Percentiles rank a stretch among this genome's conserved stretches.
phyloP scores from a whole-genome alignment of 169 alveolate species.

The Cryptosporidium sp. region DNA sequence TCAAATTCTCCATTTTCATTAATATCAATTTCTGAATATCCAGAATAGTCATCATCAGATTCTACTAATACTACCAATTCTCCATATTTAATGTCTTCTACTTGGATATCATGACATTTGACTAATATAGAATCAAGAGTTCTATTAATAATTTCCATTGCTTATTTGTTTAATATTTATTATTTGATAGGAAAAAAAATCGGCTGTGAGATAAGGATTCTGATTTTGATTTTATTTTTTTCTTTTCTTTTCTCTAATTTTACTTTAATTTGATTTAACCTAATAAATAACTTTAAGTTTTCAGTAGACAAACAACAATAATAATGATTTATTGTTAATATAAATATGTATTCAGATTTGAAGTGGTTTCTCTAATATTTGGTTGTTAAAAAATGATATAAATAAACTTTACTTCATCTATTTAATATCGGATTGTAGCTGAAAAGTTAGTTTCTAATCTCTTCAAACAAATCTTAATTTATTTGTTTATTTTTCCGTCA shows the following conservation, averaged over 20 bases:
- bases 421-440: background rate
- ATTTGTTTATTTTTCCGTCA: background rate
- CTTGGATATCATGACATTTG: slow-evolving; percentile 32
- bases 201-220: no score
- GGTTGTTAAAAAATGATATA: background rate
- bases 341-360: background rate
- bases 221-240: background rate
- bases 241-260: background rate
- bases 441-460: background rate
- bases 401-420: background rate
- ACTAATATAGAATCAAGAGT: slow-evolving; percentile 28
- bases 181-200: background rate
- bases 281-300: no score
- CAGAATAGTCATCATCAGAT: slow-evolving; percentile 22
- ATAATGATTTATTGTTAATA: no score
- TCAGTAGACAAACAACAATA: no score
- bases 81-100: slow-evolving; percentile 53
- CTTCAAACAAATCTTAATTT: background rate
- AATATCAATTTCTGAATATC: slow-evolving; percentile 1
- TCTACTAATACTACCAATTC: slow-evolving; percentile 57
- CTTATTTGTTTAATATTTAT: background rate
- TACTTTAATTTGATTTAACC: no score
- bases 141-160: slow-evolving; percentile 45
- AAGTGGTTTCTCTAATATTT: background rate
- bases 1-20: background rate